Conservation (phyloP, 1,284 basidiomycete genomes). For the Sporisorium iseilematis-ciliati region DNA sequence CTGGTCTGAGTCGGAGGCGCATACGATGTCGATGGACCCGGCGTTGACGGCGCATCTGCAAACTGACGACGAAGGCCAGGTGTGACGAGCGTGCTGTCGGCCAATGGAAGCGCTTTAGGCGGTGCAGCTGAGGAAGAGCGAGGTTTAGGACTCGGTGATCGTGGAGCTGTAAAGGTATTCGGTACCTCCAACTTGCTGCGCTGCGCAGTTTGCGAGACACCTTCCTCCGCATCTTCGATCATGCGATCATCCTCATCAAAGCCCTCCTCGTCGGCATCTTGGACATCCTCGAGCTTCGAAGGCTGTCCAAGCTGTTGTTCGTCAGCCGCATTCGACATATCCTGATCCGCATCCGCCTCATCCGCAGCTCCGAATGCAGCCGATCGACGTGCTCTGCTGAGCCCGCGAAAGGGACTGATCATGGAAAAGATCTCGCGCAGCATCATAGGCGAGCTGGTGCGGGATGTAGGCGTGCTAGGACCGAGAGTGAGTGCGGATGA, state of each 20-base stretch:
- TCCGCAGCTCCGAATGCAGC: slow-evolving; percentile 46
- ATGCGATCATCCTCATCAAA: slow-evolving; percentile 32
- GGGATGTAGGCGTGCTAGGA: slow-evolving; percentile 38
- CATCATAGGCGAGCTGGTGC: slow-evolving; percentile 48
- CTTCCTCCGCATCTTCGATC: slow-evolving; percentile 42
- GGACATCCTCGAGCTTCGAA: slow-evolving; percentile 5
- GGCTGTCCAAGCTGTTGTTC: background rate
- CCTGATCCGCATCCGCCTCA: slow-evolving; percentile 15
- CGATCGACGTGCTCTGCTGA: slow-evolving; percentile 39
- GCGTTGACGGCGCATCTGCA: slow-evolving; percentile 14
- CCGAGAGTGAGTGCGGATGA: slow-evolving; percentile 23
- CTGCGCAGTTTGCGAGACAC: background rate
- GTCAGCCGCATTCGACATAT: background rate
- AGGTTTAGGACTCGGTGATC: slow-evolving; percentile 20
- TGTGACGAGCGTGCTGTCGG: slow-evolving; percentile 38
- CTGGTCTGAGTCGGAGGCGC: slow-evolving; percentile 34
- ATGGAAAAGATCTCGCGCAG: slow-evolving; percentile 48
- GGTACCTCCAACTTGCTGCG: slow-evolving; percentile 13
- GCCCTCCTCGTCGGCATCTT: slow-evolving; percentile 17
- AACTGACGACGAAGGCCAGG: slow-evolving; percentile 44
- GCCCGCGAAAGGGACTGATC: slow-evolving; percentile 49
- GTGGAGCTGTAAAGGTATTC: slow-evolving; percentile 1
- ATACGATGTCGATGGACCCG: slow-evolving; percentile 21
- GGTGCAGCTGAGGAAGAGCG: slow-evolving; percentile 23
- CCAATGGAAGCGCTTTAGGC: slow-evolving; percentile 24